Conservation (phyloP, 2,329 filamentous ascomycete genomes). For the Claviceps sp. region DNA sequence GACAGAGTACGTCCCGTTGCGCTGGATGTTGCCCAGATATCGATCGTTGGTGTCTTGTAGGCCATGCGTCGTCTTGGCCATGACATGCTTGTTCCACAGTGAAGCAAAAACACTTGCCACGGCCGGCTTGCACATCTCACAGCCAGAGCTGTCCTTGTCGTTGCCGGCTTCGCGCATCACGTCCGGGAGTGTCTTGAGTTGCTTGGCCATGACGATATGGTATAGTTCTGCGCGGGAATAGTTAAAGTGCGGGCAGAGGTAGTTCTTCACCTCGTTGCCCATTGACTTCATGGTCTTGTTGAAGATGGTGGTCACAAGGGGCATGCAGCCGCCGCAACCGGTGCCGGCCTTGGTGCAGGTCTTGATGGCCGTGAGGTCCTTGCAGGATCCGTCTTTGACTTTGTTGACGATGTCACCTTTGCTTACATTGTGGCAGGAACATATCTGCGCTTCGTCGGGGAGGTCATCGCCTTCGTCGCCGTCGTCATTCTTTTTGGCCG, state of each 20-base stretch:
- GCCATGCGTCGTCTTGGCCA: constrained; percentile 56
- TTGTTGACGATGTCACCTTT: constrained; percentile 65
- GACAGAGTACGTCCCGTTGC: constrained; percentile 83
- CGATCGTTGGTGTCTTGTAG: constrained; percentile 86
- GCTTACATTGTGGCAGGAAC: constrained; percentile 84
- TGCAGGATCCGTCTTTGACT: constrained; percentile 69
- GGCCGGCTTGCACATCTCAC: constrained; percentile 75
- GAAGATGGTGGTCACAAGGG: constrained; percentile 79
- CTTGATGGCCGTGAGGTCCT: constrained; percentile 70
- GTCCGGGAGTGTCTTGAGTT: constrained; percentile 54
- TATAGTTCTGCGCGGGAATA: constrained; percentile 81
- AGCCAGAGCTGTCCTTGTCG: constrained; percentile 59
- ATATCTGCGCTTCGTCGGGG: constrained; percentile 76
- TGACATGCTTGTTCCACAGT: constrained; percentile 71
- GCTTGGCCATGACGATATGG: constrained; percentile 75
- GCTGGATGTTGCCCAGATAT: constrained; percentile 79
- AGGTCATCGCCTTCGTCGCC: constrained; percentile 59
- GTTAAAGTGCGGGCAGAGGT: constrained; percentile 73
- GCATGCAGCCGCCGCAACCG: constrained; percentile 82
- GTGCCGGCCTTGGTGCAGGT: constrained; percentile 85
- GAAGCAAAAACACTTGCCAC: constrained; percentile 70
- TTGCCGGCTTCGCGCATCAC: constrained; percentile 71
- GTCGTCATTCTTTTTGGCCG: constrained; percentile 56
- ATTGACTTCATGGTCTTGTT: constrained; percentile 75
- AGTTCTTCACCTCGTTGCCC: constrained; percentile 78